Percentiles rank a stretch among this genome's conserved stretches.
Conservation (phyloP, 2,329 filamentous ascomycete genomes). For the Fusarium denticulatum region DNA sequence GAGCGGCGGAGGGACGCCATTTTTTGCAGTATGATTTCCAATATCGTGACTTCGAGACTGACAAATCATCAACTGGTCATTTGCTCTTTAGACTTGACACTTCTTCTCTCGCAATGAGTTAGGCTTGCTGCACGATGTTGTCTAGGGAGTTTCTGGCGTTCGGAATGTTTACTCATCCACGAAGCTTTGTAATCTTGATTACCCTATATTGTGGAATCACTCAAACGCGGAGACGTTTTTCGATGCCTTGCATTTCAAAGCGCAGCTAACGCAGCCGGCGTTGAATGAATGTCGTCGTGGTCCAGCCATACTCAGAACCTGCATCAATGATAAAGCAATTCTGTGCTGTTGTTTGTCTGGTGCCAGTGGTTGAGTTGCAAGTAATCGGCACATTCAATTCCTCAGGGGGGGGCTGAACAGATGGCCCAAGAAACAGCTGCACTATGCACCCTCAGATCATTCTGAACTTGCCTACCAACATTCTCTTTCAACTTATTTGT, state of each 20-base stretch:
- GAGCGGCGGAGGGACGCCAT: neutral
- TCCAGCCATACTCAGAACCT: neutral
- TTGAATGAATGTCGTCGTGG: too few species aligned
- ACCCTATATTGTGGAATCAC: conserved; percentile 10
- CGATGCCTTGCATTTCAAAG: neutral
- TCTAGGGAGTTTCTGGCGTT: neutral
- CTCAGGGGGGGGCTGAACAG: neutral
- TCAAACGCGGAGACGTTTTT: neutral
- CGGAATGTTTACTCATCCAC: conserved; percentile 18
- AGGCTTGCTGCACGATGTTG: neutral
- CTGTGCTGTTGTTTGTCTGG: neutral
- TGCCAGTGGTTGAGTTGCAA: neutral
- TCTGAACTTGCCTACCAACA: neutral
- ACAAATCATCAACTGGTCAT: neutral
- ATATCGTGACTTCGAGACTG: neutral
- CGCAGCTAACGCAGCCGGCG: neutral
- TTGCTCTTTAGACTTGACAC: neutral
- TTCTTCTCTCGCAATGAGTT: neutral
- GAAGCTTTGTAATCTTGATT: neutral
- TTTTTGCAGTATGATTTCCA: neutral
- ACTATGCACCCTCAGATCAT: neutral
- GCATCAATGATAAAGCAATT: neutral
- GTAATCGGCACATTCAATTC: neutral
- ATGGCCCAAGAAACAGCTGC: neutral
- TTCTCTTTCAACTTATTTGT: neutral